A percentile compares a stretch with the other conserved stretches of the same genome.
phyloP scores from a whole-genome alignment of 768 basidiomycete species.

The Dioszegia crocea region DNA sequence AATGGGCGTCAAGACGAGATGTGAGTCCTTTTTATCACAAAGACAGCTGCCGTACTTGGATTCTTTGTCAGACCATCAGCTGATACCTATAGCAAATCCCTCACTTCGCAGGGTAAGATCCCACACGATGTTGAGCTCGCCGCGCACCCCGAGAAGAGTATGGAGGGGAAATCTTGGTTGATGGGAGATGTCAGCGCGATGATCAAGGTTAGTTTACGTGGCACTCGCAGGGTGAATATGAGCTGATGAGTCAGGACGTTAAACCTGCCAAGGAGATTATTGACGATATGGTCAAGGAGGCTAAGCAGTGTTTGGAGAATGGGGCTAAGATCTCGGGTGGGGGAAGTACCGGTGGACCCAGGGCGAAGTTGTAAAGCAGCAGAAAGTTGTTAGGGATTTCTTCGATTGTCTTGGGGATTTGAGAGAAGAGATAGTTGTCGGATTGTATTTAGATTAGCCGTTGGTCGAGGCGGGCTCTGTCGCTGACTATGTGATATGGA shows the following conservation, averaged over 20 bases:
- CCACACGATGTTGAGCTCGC: constrained; percentile 68
- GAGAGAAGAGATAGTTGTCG: neutral
- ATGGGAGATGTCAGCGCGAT: constrained; percentile 74
- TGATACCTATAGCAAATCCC: constrained; percentile 59
- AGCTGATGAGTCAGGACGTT: constrained; percentile 56
- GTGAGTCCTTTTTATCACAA: constrained; percentile 12
- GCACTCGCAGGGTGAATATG: neutral
- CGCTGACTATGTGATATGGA: too few relatives aligned
- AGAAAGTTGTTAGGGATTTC: too few relatives aligned
- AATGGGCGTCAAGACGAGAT: constrained; percentile 47
- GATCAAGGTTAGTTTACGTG: constrained; percentile 41
- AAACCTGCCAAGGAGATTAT: constrained; percentile 78
- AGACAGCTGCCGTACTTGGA: too few relatives aligned
- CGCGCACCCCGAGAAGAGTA: constrained; percentile 73
- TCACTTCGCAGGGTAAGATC: constrained; percentile 77
- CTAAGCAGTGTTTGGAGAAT: constrained; percentile 58
- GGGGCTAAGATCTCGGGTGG: constrained; percentile 15
- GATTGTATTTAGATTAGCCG: too few relatives aligned
- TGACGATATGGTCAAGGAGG: constrained; percentile 74
- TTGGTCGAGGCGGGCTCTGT: too few relatives aligned
- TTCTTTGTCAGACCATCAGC: neutral
- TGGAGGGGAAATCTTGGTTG: constrained; percentile 66
- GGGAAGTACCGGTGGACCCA: neutral
- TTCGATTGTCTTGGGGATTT: too few relatives aligned
- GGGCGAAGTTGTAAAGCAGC: constrained; percentile 40